Conservation (phyloP, 2,329 filamentous ascomycete species). For the Alternaria gansuensis region DNA sequence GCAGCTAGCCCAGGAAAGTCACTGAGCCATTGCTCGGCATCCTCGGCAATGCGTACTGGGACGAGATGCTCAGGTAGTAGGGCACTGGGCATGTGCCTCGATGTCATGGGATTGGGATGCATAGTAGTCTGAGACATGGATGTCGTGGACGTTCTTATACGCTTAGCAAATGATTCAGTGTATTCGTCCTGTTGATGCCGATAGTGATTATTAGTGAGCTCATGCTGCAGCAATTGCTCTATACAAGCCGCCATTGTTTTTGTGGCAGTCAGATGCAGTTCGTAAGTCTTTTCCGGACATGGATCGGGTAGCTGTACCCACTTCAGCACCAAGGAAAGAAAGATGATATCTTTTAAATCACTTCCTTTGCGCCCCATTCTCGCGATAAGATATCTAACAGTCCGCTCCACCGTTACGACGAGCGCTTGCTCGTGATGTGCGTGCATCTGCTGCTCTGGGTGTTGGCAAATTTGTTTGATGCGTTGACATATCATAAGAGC, state of each 20-base stretch:
- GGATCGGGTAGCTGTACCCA: conserved; percentile 23
- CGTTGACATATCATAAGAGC: conserved; percentile 45
- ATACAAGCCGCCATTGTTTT: conserved; percentile 26
- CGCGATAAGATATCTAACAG: conserved; percentile 24
- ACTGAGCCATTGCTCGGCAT: conserved; percentile 26
- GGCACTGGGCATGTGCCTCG: background rate
- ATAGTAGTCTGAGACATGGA: background rate
- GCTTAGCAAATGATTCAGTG: background rate
- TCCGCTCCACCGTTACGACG: conserved; percentile 24
- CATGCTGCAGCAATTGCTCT: conserved; percentile 23
- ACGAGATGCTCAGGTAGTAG: background rate
- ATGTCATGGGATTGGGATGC: background rate
- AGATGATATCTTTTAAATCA: conserved; percentile 35
- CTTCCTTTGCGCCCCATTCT: conserved; percentile 30
- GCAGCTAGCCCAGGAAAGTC: conserved; percentile 26
- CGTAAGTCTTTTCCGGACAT: conserved; percentile 2
- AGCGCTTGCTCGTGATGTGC: conserved; percentile 7
- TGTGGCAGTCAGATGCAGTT: conserved; percentile 16
- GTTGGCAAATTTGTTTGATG: conserved; percentile 29
- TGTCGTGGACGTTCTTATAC: background rate
- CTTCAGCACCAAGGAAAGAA: conserved; percentile 30
- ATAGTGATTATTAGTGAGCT: conserved; percentile 12
- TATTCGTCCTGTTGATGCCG: conserved; percentile 8
- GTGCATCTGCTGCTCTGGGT: background rate
- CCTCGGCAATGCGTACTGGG: conserved; percentile 6